phyloP scores from a whole-genome alignment of 225 moss, liverwort and hornwort species.

The Physcomitrellopsis africana region DNA sequence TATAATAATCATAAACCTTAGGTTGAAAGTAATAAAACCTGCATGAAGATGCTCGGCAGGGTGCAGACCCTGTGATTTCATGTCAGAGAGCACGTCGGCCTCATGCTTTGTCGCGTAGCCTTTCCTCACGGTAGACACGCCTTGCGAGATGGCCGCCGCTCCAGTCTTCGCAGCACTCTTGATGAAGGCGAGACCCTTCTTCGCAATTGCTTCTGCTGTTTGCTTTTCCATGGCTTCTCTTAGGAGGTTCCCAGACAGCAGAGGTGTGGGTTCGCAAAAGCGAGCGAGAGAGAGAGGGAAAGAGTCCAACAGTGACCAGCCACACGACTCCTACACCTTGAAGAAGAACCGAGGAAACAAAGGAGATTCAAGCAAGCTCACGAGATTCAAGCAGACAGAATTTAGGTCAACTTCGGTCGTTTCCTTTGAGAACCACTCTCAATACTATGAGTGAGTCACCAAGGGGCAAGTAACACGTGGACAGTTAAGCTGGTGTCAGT shows the following conservation, averaged over 20 bases:
- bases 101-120: constrained; percentile 87
- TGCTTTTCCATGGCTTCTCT: constrained; percentile 35
- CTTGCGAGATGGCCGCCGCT: constrained; percentile 60
- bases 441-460: no score
- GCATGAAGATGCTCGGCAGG: constrained; percentile 55
- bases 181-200: constrained; percentile 73
- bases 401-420: no score
- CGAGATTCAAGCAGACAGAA: no score
- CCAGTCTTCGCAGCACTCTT: constrained; percentile 76
- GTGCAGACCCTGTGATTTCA: constrained; percentile 53
- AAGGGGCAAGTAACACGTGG: no score
- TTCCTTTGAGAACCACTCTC: no score
- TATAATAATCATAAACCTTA: no score
- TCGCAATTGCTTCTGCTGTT: constrained; percentile 54
- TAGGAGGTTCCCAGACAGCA: not conserved
- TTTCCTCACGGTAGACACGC: constrained; percentile 62
- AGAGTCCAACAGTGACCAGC: no score
- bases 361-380: no score
- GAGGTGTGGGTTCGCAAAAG: not conserved
- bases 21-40: constrained; percentile 21
- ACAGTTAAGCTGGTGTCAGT: no score
- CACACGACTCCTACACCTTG: not conserved
- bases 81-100: constrained; percentile 56
- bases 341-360: no score
- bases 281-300: no score